Evolutionary conservation across 23 red algal genomes (phyloP), one percentile per base, ranked within the genome.

Genomic region (Chondrus crispus): DNA sequence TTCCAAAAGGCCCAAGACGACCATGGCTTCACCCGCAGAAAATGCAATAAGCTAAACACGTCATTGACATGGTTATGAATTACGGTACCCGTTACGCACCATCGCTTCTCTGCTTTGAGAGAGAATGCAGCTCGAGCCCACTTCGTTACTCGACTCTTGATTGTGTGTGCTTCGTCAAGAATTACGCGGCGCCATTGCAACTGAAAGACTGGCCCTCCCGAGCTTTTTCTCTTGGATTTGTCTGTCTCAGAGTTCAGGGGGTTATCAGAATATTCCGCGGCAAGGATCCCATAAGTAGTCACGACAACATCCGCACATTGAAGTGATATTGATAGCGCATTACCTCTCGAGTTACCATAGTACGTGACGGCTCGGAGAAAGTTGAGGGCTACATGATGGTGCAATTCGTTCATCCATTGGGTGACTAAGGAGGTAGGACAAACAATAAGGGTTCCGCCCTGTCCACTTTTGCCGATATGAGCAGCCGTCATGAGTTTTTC

Each of bases 11-110:
- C 85, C 85, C 86, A 91, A 3, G 85, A 82, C 54, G 72, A 95
- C 85, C 93, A 95, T 28, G 89, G 89, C 62, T 83, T 85, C 46
- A 91, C 28, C 51, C 85, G 69, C 45, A 98, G 57, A 32, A 98
- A 98, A 60, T 88, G 82, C 10, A 93, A 55, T 42, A 94, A 82
- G 40, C 90, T 85, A 26, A 88, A 90, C 3, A 94, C 86, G 46
- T 98, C 95, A 62, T 98, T 88, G 35, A 98, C 82, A 45, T 91
- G 88, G 64, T 98, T 98, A 41, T 98, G 95, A 35, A 98, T 94
- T n/a, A 93, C 90, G 7, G 90, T 98, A 3, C 95, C 95, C 37
- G 95, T 98, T 28, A 98, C 72, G 62, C 91, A 94, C 95, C 95
- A 98, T 36, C 91, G 89, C 50, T 80, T 68, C 28, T 90, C 83